A percentile compares a stretch with the other conserved stretches of the same genome.
Evolutionary conservation across 148 eudicot genomes (phyloP).

Genomic region (Suaeda aralocaspica): DNA sequence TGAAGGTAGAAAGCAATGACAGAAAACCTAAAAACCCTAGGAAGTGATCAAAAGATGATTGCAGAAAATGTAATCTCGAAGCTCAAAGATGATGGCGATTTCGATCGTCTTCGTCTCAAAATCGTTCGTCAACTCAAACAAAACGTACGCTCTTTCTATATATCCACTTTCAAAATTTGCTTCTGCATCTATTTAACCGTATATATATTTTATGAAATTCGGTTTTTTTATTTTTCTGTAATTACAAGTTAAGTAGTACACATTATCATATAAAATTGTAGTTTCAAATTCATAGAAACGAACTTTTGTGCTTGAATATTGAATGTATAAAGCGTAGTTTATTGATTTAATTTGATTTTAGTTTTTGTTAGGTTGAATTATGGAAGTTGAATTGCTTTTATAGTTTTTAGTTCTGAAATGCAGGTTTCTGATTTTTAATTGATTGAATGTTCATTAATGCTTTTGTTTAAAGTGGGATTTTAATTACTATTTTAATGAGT

Average conservation of each 20-base stretch:
- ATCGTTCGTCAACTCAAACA: slow-evolving; percentile 79
- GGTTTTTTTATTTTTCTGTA: too few relatives aligned
- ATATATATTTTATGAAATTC: too few relatives aligned
- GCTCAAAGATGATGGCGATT: slow-evolving; percentile 89
- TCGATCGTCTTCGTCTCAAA: slow-evolving; percentile 82
- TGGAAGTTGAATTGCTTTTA: neutral
- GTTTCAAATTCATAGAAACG: neutral
- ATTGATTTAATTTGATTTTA: too few relatives aligned
- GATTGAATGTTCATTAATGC: neutral
- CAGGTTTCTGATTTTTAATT: too few relatives aligned
- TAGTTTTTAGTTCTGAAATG: too few relatives aligned
- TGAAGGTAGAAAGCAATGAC: neutral
- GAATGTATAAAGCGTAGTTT: too few relatives aligned
- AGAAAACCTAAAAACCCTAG: slow-evolving; percentile 23
- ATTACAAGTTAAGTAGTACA: too few relatives aligned
- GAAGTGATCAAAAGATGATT: slow-evolving; percentile 21
- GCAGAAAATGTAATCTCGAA: slow-evolving; percentile 59
- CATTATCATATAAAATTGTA: neutral
- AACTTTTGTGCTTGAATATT: neutral
- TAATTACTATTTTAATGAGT: neutral
- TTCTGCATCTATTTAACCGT: too few relatives aligned
- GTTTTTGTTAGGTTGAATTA: neutral
- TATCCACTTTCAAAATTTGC: too few relatives aligned
- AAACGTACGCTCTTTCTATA: slow-evolving; percentile 38
- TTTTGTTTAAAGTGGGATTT: neutral